Evolutionary conservation across 1,284 basidiomycete species (phyloP).

Genomic region (Microbotryum scabiosae): DNA sequence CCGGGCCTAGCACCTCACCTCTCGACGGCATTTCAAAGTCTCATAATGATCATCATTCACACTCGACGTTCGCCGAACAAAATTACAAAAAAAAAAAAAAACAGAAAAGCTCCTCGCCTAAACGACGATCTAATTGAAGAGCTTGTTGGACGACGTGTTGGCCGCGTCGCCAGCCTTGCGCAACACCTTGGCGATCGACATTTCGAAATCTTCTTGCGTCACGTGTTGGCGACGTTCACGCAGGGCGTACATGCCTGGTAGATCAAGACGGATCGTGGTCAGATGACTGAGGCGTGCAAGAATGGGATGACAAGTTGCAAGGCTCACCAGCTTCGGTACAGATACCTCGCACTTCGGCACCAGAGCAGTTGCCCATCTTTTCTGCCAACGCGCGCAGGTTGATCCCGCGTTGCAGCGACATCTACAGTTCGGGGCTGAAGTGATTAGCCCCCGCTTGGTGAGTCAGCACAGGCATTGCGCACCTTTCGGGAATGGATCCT

Average conservation of each 20-base stretch:
- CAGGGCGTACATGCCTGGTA: constrained; percentile 85
- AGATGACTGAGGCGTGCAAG: neutral
- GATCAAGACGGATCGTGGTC: neutral
- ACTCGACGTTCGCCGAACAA: no score
- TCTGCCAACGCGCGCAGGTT: constrained; percentile 89
- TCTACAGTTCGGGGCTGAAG: constrained; percentile 46
- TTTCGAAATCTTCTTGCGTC: constrained; percentile 97
- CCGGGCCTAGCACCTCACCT: no score
- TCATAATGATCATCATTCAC: no score
- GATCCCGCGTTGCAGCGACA: constrained; percentile 96
- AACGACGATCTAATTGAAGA: constrained; percentile 44
- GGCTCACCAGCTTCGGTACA: constrained; percentile 88
- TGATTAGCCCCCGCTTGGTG: neutral
- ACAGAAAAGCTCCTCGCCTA: constrained; percentile 21
- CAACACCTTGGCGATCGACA: constrained; percentile 79
- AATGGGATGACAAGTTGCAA: constrained; percentile 4
- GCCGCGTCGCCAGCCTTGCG: constrained; percentile 38
- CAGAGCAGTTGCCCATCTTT: constrained; percentile 94
- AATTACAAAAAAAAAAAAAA: neutral
- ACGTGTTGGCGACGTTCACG: constrained; percentile 92
- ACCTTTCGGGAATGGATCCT: constrained; percentile 96
- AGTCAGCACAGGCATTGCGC: constrained; percentile 17
- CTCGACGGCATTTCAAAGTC: no score
- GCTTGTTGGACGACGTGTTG: constrained; percentile 39
- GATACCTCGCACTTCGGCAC: constrained; percentile 95